Base-by-base conservation (phyloP, 257 asterid genomes). In the Orobanche coerulescens region DNA sequence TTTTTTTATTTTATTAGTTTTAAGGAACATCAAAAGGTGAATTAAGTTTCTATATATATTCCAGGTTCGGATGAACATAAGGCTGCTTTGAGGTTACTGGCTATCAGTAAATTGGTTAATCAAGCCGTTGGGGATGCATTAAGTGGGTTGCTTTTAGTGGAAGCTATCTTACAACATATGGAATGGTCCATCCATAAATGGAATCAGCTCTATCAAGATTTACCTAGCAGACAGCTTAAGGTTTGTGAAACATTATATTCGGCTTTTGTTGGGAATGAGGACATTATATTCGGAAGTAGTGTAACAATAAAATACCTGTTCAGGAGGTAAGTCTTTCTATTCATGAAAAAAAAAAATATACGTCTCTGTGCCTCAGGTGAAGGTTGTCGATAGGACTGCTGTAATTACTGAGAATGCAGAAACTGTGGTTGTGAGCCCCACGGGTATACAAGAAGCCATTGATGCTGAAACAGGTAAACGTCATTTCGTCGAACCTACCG, bases 161-260 rank as follows among this genome's bases (percentile, higher is more conserved):
- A 89, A 76, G 97, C 79, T 52, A 89, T 86, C 65, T 71, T 89
- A 71, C 78, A 69, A 66, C 83, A 93, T 23, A 66, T 59, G 82
- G 83, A 79, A 33, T 89, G 97, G 96, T 84, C 97, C 52, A 77
- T 89, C 54, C 56, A 76, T 44, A 72, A 60, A 74, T 93, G 98
- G 98, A 89, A 78, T 67, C 86, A 84, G 52, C 88, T 93, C 58
- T 93, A 93, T 78, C 80, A 66, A 52, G 97, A 93, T 79, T 73
- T 93, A 54, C 96, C 98, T 25, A 93, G 98, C 79, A 84, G 87
- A 66, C 98, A 93, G 68, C 88, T 83, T 42, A 93, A 93, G 98
- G 98, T 91, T 16, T 25, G 75, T 70, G 47, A 48, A 23, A 42
- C 33, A 44, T 55, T 9, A 53, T 36, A 6, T 36, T 7, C 6